Base-by-base conservation (phyloP, 129 eudicot species). In the Flaveria sonorensis region DNA sequence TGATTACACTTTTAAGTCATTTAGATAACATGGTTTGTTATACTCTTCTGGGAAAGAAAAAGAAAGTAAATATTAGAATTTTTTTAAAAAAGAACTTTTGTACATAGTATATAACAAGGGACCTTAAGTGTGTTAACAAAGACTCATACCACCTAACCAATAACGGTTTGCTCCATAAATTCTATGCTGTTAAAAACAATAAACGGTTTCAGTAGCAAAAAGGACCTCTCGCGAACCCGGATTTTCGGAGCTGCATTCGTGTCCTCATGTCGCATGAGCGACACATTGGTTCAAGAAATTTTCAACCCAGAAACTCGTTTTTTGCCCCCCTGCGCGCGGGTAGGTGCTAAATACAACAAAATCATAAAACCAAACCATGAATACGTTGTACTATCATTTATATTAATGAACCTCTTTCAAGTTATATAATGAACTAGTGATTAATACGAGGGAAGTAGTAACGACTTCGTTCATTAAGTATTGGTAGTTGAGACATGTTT, bases 401-500 rank as follows among this genome's bases (percentile, higher is more conserved):
- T 20, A 32, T 36, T 47, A 1, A 16, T 66, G 57, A 4, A 66
- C 56, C 71, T 76, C 1, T 8, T 40, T 52, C 16, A 14, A 5
- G 19, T 20, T 7, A 32, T 6, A 52, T 51, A 20, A 48, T 21
- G 57, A 52, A 52, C 45, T 56, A 53, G 18, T 43, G 10, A 59
- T 26, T 10, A 64, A 77, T 6, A 59, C 13, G 63, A 67, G 68
- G n/a, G n/a, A 23, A 53, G 45, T 15, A 26, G 69, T 65, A 56
- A 42, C 47, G 32, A 45, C 43, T 48, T 47, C 9, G 10, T 12
- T 12, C 55, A 60, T 79, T 79, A 21, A 79, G 48, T 79, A 71
- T 45, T 50, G 71, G 77, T 71, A 21, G 82, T 79, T 79, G 82
- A 70, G 53, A 70, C 77, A 71, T 79, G 82, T 71, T 39, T 59